Conservation (phyloP, 441 rosid species). For the Pelargonium cotyledonis region DNA sequence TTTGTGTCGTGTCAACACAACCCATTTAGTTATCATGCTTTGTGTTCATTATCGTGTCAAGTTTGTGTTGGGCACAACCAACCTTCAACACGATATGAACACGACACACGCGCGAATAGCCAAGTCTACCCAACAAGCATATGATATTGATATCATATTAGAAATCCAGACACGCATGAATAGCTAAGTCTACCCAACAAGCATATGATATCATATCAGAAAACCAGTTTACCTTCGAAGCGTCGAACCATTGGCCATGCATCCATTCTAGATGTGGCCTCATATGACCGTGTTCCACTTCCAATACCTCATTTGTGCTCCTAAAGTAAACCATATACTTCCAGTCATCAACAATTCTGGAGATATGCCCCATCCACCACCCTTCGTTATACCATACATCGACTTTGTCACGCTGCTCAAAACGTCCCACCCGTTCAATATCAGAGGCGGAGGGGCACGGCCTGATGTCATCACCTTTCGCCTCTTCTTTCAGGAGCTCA, state of each 20-base stretch:
- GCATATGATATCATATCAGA: too few relatives aligned
- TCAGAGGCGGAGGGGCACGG: slow-evolving; percentile 34
- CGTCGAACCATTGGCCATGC: slow-evolving; percentile 27
- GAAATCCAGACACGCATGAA: too few relatives aligned
- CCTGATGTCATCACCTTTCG: slow-evolving; percentile 23
- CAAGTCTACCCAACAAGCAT: too few relatives aligned
- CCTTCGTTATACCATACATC: slow-evolving; percentile 47
- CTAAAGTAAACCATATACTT: slow-evolving; percentile 34
- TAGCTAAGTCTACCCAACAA: too few relatives aligned
- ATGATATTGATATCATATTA: too few relatives aligned
- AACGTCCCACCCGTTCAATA: slow-evolving; percentile 8
- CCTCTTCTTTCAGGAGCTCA: slow-evolving; percentile 33
- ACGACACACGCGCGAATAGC: too few relatives aligned
- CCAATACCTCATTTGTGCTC: slow-evolving; percentile 23
- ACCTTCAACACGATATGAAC: too few relatives aligned
- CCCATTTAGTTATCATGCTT: too few relatives aligned
- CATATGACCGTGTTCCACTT: slow-evolving; percentile 25
- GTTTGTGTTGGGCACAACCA: too few relatives aligned
- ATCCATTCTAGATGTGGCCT: slow-evolving; percentile 43
- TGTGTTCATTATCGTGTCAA: too few relatives aligned
- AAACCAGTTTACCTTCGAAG: slow-evolving; percentile 29
- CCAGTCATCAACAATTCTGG: slow-evolving; percentile 13
- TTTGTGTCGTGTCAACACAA: too few relatives aligned
- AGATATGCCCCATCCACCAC: slow-evolving; percentile 43
- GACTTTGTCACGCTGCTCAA: slow-evolving; percentile 24